Percentiles rank a stretch among this genome's conserved stretches.
phyloP scores from a whole-genome alignment of 2,329 filamentous ascomycete genomes.

The Stachybotrys echinatus region DNA sequence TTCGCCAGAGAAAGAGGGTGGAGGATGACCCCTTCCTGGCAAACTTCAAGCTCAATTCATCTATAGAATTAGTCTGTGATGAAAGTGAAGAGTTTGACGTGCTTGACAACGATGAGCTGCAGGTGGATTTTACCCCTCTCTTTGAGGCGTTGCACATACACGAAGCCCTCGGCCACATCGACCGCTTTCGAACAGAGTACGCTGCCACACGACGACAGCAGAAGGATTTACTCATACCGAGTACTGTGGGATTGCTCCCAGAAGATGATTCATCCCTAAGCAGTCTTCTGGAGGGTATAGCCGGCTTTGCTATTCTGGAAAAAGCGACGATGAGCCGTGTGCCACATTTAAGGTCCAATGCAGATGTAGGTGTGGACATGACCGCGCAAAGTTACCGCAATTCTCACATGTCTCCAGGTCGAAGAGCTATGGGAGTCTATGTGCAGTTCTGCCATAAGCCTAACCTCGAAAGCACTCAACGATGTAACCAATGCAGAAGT shows the following conservation, averaged over 20 bases:
- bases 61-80: slow-evolving; percentile 91
- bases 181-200: slow-evolving; percentile 88
- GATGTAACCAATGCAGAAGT: slow-evolving; percentile 84
- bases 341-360: slow-evolving; percentile 72
- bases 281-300: slow-evolving; percentile 85
- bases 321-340: slow-evolving; percentile 86
- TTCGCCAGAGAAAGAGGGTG: slow-evolving; percentile 75
- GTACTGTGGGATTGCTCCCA: slow-evolving; percentile 67
- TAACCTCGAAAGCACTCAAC: slow-evolving; percentile 74
- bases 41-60: slow-evolving; percentile 89
- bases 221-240: slow-evolving; percentile 82
- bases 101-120: slow-evolving; percentile 88
- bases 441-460: slow-evolving; percentile 78
- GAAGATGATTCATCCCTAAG: slow-evolving; percentile 85
- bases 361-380: slow-evolving; percentile 61
- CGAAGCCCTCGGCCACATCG: slow-evolving; percentile 85
- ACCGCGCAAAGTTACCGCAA: not conserved
- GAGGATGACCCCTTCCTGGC: slow-evolving; percentile 70
- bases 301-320: slow-evolving; percentile 95
- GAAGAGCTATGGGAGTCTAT: slow-evolving; percentile 98
- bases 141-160: slow-evolving; percentile 97
- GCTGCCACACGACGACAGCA: slow-evolving; percentile 85
- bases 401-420: slow-evolving; percentile 48
- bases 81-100: slow-evolving; percentile 95
- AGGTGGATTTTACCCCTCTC: slow-evolving; percentile 89